phyloP scores from a whole-genome alignment of 1,284 basidiomycete genomes.

The Cutaneotrichosporon mucoides region DNA sequence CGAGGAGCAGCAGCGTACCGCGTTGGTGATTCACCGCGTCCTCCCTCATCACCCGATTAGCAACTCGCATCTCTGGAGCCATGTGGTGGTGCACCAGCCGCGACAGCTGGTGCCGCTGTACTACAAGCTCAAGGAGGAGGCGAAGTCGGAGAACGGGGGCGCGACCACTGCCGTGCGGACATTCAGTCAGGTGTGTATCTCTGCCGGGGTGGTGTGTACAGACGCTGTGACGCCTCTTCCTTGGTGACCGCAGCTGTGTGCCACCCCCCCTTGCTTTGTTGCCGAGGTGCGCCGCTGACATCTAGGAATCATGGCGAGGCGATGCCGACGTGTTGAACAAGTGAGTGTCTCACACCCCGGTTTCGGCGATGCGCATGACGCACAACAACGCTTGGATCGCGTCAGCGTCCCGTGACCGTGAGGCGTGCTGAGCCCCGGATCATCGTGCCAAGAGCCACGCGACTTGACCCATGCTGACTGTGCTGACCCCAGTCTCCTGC shows the following conservation, averaged over 20 bases:
- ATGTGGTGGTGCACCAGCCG: constrained; percentile 33
- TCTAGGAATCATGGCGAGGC: constrained; percentile 44
- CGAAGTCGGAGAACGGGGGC: constrained; percentile 15
- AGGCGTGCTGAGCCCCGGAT: too few species aligned
- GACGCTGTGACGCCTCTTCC: too few species aligned
- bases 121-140: constrained; percentile 27
- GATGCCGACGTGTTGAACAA: constrained; percentile 50
- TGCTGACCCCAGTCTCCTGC: constrained; percentile 32
- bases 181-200: constrained; percentile 28
- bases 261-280: too few species aligned
- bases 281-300: too few species aligned
- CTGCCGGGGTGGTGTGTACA: too few species aligned
- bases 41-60: constrained; percentile 16
- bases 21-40: constrained; percentile 36
- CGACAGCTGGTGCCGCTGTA: constrained; percentile 38
- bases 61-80: constrained; percentile 27
- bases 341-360: constrained; percentile 18
- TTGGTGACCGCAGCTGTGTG: too few species aligned
- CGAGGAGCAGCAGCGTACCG: constrained; percentile 36
- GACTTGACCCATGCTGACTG: too few species aligned
- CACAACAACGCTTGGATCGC: not conserved
- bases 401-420: not conserved
- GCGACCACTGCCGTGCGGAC: constrained; percentile 22
- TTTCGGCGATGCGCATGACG: too few species aligned
- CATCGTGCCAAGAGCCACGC: too few species aligned